Percentiles rank a stretch among this genome's conserved stretches.
phyloP scores from a whole-genome alignment of 2,329 filamentous ascomycete genomes.

The Aplosporella prunicola region DNA sequence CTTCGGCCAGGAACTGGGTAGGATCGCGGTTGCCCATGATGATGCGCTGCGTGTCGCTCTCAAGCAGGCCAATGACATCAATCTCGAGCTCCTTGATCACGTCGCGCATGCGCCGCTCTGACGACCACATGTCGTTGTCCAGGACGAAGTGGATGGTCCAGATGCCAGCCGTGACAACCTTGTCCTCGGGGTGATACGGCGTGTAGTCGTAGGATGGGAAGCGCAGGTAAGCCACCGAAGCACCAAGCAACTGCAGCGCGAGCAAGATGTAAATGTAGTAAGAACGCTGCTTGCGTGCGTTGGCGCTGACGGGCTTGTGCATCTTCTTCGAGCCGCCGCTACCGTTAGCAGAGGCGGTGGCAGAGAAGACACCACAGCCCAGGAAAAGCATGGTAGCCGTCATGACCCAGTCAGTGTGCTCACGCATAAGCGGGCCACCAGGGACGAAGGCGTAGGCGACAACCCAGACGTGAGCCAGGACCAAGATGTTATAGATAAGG shows the following conservation, averaged over 20 bases:
- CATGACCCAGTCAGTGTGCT: conserved; percentile 96
- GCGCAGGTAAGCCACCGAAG: conserved; percentile 73
- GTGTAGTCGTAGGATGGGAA: conserved; percentile 90
- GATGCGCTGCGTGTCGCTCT: conserved; percentile 89
- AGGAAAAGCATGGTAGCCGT: conserved; percentile 72
- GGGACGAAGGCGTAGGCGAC: conserved; percentile 98
- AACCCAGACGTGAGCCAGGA: conserved; percentile 97
- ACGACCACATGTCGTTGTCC: conserved; percentile 98
- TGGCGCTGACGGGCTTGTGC: conserved; percentile 38
- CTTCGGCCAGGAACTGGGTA: conserved; percentile 89
- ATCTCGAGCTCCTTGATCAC: conserved; percentile 87
- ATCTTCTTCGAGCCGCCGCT: conserved; percentile 29
- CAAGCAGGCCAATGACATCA: conserved; percentile 91
- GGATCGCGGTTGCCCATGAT: conserved; percentile 99
- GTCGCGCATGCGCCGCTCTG: conserved; percentile 86
- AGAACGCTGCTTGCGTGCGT: conserved; percentile 46
- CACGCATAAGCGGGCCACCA: conserved; percentile 81
- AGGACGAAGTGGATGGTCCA: conserved; percentile 98
- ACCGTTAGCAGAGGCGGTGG: conserved; percentile 42
- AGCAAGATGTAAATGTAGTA: conserved; percentile 65
- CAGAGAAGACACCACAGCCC: conserved; percentile 73
- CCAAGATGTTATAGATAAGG: conserved; percentile 82
- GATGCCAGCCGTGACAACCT: conserved; percentile 85
- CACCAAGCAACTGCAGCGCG: conserved; percentile 69
- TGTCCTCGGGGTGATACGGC: conserved; percentile 80